Percentiles rank a stretch among this genome's conserved stretches.
phyloP scores from a whole-genome alignment of 305 asterid genomes.

The Fraxinus floribunda region DNA sequence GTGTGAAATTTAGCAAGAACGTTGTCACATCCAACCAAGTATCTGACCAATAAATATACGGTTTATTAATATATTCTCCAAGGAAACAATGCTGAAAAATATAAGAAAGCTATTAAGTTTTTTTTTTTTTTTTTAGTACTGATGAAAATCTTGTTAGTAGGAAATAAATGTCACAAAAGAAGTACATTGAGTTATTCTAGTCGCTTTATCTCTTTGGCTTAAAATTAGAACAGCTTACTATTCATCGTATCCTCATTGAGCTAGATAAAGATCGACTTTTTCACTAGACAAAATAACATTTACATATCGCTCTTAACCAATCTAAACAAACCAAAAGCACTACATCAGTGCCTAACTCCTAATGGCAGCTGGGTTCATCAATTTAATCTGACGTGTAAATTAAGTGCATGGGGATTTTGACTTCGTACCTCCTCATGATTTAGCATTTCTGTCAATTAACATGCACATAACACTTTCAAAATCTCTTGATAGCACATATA shows the following conservation, averaged over 20 bases:
- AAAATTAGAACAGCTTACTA: neutral
- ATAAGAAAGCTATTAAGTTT: neutral
- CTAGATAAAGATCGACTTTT: neutral
- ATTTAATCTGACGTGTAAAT: neutral
- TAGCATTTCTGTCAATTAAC: neutral
- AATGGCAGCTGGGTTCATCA: neutral
- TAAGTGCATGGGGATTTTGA: neutral
- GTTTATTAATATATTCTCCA: conserved; percentile 1
- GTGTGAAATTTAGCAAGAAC: conserved; percentile 84
- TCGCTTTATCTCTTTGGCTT: neutral
- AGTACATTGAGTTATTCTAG: neutral
- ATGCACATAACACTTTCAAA: neutral
- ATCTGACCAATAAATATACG: conserved; percentile 46
- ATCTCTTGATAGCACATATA: neutral
- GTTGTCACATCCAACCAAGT: conserved; percentile 85
- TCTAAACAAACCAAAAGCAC: neutral
- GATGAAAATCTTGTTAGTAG: neutral
- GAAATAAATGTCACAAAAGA: neutral
- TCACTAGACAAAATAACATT: neutral
- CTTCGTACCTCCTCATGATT: neutral
- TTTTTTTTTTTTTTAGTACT: neutral
- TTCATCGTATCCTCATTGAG: neutral
- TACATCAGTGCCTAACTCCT: neutral
- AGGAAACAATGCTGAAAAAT: neutral
- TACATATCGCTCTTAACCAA: neutral